Evolutionary conservation across 352 stramenopile species (phyloP), one percentile per base, ranked within the genome.

Genomic region (Pilasporangium apinafurcum): DNA sequence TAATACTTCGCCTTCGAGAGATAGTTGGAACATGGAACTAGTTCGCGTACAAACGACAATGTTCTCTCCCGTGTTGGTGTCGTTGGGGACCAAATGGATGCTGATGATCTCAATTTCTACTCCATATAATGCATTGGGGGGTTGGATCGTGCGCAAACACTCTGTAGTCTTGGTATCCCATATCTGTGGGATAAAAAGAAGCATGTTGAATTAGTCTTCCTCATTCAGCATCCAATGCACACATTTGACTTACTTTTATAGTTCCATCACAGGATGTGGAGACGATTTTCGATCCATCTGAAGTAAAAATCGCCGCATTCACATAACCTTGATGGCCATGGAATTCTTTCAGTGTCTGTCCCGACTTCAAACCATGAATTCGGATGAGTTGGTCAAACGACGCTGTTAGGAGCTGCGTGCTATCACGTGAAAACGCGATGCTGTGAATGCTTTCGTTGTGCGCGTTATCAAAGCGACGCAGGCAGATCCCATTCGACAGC

Each of bases 281-380:
- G 3, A 98, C 64, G 10, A 98, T 69, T 28, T 63, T 71, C 34
- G 46, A 53, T n/a, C 61, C 73, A 37, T 95, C 77, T 6, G 53
- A 60, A 0, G 71, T 79, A 51, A 88, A 97, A n/a, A 85, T 68
- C 8, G 85, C 84, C 18, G 65, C 68, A 57, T 97, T 96, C 20
- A 98, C 87, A 50, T 95, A 98, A 27, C 89, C 95, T 13, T 83
- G 64, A 52, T 98, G 92, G 17, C 91, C 94, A 22, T 72, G 65
- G 65, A 98, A 98, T 46, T 97, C 90, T 62, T 97, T 96, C n/a
- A 98, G 53, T 20, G 85, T 92, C 47, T 91, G 74, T 0, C 84
- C 87, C 0, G 86, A 95, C 27, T 96, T 87, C 35, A 98, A 73
- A 5, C 92, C 92, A 55, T 97, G 95, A 53, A 98, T 88, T n/a